Evolutionary conservation across 441 rosid genomes (phyloP).

Genomic region (Euphorbia corollata): DNA sequence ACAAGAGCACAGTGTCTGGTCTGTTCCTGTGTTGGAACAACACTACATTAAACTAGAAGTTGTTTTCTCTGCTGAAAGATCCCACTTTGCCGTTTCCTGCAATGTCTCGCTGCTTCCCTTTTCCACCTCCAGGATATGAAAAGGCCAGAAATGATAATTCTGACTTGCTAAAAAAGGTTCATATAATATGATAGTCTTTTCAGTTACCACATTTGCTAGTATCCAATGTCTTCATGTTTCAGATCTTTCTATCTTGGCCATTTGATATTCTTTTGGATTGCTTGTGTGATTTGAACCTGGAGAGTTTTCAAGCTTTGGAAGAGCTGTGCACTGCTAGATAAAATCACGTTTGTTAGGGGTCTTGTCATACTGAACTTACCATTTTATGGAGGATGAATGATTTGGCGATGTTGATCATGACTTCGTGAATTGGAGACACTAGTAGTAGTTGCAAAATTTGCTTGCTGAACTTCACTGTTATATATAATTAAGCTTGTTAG

Average conservation of each 20-base stretch:
- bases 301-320: background rate
- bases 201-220: conserved; percentile 15
- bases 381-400: no score
- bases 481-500: no score
- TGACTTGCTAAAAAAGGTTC: conserved; percentile 52
- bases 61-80: conserved; percentile 24
- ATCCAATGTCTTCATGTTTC: conserved; percentile 3
- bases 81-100: conserved; percentile 33
- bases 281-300: background rate
- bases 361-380: no score
- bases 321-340: background rate
- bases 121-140: conserved; percentile 82
- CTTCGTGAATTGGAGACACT: no score
- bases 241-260: conserved; percentile 5
- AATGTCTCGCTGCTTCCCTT: conserved; percentile 90
- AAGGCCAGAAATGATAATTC: conserved; percentile 42
- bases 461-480: no score
- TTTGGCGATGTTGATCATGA: no score
- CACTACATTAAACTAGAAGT: conserved; percentile 29
- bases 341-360: background rate
- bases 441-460: no score
- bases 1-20: conserved; percentile 49
- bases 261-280: background rate
- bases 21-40: conserved; percentile 57
- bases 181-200: conserved; percentile 13